phyloP scores from a whole-genome alignment of 805 yeast genomes.

The Nakazawaea ernobii region DNA sequence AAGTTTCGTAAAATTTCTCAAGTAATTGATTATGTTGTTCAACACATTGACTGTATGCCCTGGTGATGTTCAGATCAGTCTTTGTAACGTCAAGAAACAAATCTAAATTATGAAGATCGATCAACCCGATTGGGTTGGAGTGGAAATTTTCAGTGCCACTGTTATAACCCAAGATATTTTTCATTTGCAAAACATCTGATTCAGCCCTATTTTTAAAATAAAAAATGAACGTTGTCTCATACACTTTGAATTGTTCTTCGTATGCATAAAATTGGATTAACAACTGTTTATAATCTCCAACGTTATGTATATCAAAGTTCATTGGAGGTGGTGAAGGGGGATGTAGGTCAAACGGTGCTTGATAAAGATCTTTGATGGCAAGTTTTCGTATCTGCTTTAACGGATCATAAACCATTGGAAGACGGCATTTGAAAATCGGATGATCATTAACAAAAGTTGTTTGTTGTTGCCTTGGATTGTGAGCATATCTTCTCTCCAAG shows the following conservation, averaged over 20 bases:
- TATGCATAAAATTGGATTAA: constrained; percentile 1
- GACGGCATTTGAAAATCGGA: constrained; percentile 2
- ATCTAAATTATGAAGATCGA: not conserved
- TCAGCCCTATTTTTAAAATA: constrained; percentile 2
- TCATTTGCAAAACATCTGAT: constrained; percentile 2
- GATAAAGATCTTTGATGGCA: not conserved
- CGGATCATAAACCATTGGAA: constrained; percentile 1
- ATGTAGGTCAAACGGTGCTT: not conserved
- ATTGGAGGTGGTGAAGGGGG: constrained; percentile 1
- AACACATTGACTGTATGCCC: not conserved
- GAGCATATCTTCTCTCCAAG: constrained; percentile 1
- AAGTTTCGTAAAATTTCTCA: not conserved
- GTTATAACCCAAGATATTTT: constrained; percentile 7
- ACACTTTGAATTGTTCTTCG: constrained; percentile 6
- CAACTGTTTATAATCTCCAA: not conserved
- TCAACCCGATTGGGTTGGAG: not conserved
- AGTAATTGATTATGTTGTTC: not conserved
- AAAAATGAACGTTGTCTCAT: constrained; percentile 1
- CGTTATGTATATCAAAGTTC: not conserved
- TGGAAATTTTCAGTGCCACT: not conserved
- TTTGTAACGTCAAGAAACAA: not conserved
- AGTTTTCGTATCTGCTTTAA: not conserved
- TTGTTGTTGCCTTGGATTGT: not conserved
- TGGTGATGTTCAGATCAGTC: not conserved
- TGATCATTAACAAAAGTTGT: constrained; percentile 6